A percentile compares a stretch with the other conserved stretches of the same genome.
Evolutionary conservation across 1,284 basidiomycete genomes (phyloP).

Genomic region (Naganishia cerealis): DNA sequence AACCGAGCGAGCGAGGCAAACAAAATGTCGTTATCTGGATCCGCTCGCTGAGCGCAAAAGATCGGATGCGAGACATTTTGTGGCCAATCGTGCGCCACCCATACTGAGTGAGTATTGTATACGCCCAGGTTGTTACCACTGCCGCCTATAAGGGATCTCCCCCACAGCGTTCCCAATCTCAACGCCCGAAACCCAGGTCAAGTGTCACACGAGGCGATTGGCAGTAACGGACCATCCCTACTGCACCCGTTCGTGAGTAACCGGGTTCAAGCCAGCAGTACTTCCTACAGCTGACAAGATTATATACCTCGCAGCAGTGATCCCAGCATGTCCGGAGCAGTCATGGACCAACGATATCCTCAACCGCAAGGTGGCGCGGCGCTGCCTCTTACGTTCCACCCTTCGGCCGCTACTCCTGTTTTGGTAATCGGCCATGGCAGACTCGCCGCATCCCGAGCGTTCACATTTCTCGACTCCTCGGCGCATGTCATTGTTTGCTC

Average conservation of each 20-base stretch:
- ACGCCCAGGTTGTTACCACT: too few relatives aligned
- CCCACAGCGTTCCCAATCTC: too few relatives aligned
- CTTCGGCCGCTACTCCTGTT: constrained; percentile 55
- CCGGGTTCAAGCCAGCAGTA: too few relatives aligned
- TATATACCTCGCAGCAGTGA: background rate
- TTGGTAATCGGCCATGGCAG: constrained; percentile 73
- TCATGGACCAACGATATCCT: constrained; percentile 40
- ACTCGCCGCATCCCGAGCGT: constrained; percentile 77
- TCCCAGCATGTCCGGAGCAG: background rate
- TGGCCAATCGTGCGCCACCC: background rate
- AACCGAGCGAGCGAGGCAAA: background rate
- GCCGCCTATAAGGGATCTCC: too few relatives aligned
- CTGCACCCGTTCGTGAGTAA: background rate
- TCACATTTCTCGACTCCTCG: constrained; percentile 78
- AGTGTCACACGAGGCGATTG: too few relatives aligned
- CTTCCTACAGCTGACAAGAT: background rate
- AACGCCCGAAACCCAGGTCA: too few relatives aligned
- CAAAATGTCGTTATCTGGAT: constrained; percentile 28
- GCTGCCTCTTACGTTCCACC: constrained; percentile 73
- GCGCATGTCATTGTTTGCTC: constrained; percentile 68
- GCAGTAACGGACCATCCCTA: too few relatives aligned
- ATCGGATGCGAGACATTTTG: constrained; percentile 24
- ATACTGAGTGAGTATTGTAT: background rate
- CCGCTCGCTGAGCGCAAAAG: constrained; percentile 15
- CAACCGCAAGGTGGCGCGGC: constrained; percentile 63